Base-by-base conservation (phyloP, 371 early-diverging fungal species). In the Mucor circinelloides region DNA sequence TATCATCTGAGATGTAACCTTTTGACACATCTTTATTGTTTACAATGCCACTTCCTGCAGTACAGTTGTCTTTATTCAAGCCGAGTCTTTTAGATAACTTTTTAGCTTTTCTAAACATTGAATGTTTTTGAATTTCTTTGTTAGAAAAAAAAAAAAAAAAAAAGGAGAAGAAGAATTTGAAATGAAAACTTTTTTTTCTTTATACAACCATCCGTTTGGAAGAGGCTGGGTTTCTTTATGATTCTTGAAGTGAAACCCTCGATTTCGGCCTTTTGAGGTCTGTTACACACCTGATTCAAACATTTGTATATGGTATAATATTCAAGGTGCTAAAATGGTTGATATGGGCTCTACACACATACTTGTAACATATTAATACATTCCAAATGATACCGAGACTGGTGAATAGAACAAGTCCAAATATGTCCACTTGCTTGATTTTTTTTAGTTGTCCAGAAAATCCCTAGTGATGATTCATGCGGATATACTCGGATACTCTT, bases 21-120 rank as follows among this genome's bases (percentile, higher is more conserved):
- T 31, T 56, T 19, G 55, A 38, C 19, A 8, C 23, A n/a, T 54
- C 50, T 5, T 58, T 42, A 2, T 46, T 42, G 23, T 60, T 56
- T 17, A 32, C 32, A 30, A 38, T 40, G 3, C 36, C 50, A 5
- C 30, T 50, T 25, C 36, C 68, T 19, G 50, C 50, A 25, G 63
- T 58, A 44, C 60, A 66, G 1, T 28, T 46, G 25, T 63, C 64
- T 61, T 61, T 70, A 4, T 70, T 70, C 25, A 65, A 38, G 17
- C 66, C 60, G 23, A 70, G 48, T 60, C 59, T 60, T 42, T 66
- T 38, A 10, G 70, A 66, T 32, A 70, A 19, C 38, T 34, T 38
- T 38, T 63, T 70, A 50, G 70, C 70, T 62, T 66, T 70, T 42
- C 63, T 40, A 50, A 70, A 66, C 70, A 70, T 70, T 30, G 27